phyloP scores from a whole-genome alignment of 495 filamentous ascomycete genomes.

The Aspergillus baeticus region DNA sequence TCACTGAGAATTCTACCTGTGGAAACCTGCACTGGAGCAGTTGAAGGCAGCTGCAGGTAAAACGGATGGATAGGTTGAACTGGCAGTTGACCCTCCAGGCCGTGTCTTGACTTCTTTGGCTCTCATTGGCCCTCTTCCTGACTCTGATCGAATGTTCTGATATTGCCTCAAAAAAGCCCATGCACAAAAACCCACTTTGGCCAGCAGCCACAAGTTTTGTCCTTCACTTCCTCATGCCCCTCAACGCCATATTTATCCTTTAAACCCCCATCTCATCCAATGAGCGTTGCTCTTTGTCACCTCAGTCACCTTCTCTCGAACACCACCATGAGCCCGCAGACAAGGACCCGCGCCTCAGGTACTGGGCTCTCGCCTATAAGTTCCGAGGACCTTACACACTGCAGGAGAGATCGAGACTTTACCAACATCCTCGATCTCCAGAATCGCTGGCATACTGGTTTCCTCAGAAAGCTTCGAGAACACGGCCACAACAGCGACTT shows the following conservation, averaged over 20 bases:
- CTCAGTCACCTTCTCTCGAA: not conserved
- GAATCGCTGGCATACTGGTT: not conserved
- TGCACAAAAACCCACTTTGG: not conserved
- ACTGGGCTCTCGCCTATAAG: not conserved
- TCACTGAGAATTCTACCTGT: too few relatives aligned
- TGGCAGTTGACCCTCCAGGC: too few relatives aligned
- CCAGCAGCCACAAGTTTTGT: not conserved
- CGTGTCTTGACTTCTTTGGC: too few relatives aligned
- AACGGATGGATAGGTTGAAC: too few relatives aligned
- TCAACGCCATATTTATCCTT: not conserved
- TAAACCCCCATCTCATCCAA: not conserved
- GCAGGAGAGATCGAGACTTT: conserved; percentile 6
- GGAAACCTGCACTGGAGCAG: too few relatives aligned
- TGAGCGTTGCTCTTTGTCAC: not conserved
- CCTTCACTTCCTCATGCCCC: not conserved
- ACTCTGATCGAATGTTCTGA: too few relatives aligned
- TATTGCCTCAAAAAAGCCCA: too few relatives aligned
- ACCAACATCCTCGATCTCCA: conserved; percentile 15
- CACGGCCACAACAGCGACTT: not conserved
- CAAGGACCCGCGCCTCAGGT: not conserved
- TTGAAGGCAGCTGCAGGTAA: too few relatives aligned
- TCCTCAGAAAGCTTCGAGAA: conserved; percentile 4
- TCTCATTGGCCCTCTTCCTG: too few relatives aligned
- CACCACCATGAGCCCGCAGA: not conserved
- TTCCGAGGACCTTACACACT: not conserved